phyloP scores from a whole-genome alignment of 257 asterid species.

The Plectranthus barbatus region DNA sequence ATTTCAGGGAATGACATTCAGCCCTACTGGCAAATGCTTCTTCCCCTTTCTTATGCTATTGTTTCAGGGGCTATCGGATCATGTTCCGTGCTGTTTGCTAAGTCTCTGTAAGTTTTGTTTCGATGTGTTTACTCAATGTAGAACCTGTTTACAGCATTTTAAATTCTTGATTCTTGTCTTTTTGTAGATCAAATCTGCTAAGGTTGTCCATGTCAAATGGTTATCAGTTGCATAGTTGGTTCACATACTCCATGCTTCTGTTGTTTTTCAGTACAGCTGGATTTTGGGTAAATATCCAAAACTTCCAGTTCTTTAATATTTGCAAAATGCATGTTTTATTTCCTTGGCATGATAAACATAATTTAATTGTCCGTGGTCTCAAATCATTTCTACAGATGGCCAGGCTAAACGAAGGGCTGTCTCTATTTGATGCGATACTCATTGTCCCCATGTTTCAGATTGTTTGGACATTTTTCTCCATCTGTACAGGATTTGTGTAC shows the following conservation, averaged over 20 bases:
- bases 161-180: conserved; percentile 15
- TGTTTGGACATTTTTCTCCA: conserved; percentile 94
- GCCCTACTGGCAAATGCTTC: conserved; percentile 85
- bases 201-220: conserved; percentile 76
- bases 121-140: conserved; percentile 11
- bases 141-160: conserved; percentile 8
- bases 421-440: conserved; percentile 88
- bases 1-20: conserved; percentile 55
- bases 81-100: conserved; percentile 89
- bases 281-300: conserved; percentile 66
- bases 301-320: conserved; percentile 7
- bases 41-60: conserved; percentile 87
- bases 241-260: conserved; percentile 83
- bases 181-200: conserved; percentile 79
- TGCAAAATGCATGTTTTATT: neutral
- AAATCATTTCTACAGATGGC: conserved; percentile 65
- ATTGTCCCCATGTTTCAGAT: conserved; percentile 99
- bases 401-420: conserved; percentile 84
- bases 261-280: conserved; percentile 92
- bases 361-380: conserved; percentile 12
- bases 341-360: neutral
- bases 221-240: conserved; percentile 90
- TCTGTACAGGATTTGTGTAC: conserved; percentile 95
- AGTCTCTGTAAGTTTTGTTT: conserved; percentile 66
- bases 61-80: conserved; percentile 98